A percentile compares a stretch with the other conserved stretches of the same genome.
phyloP scores from a whole-genome alignment of 306 rosid species.

The Vicia villosa region DNA sequence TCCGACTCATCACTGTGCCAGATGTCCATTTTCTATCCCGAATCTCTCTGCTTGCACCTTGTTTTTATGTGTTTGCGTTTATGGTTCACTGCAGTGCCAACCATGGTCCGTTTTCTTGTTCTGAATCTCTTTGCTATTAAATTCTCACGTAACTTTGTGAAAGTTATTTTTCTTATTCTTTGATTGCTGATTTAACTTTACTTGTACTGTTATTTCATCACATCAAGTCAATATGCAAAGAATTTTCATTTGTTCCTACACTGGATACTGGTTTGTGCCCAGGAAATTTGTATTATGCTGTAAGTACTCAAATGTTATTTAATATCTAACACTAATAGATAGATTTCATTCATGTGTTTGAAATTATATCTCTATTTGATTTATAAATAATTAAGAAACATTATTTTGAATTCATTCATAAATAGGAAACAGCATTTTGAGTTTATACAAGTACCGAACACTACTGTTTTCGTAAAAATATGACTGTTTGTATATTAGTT shows the following conservation, averaged over 20 bases:
- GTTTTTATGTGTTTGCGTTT: neutral
- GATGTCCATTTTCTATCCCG: conserved; percentile 23
- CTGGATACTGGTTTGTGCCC: neutral
- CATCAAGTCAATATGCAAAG: neutral
- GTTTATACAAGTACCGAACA: neutral
- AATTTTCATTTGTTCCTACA: conserved; percentile 9
- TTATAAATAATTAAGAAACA: neutral
- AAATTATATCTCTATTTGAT: conserved; percentile 7
- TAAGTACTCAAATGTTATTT: neutral
- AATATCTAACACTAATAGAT: neutral
- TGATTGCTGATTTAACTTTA: neutral
- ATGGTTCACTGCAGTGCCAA: conserved; percentile 3
- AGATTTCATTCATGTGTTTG: neutral
- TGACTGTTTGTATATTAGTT: neutral
- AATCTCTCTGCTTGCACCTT: conserved; percentile 15
- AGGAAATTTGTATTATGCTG: neutral
- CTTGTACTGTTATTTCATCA: neutral
- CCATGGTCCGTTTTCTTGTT: conserved; percentile 27
- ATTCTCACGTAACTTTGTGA: conserved; percentile 1
- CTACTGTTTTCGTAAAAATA: neutral
- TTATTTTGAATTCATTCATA: too few relatives aligned
- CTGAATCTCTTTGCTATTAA: conserved; percentile 1
- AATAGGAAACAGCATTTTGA: too few relatives aligned
- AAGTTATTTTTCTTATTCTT: conserved; percentile 6
- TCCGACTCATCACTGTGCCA: neutral